Evolutionary conservation across 306 rosid genomes (phyloP), one percentile per base, ranked within the genome.

Genomic region (Argentina anserina): DNA sequence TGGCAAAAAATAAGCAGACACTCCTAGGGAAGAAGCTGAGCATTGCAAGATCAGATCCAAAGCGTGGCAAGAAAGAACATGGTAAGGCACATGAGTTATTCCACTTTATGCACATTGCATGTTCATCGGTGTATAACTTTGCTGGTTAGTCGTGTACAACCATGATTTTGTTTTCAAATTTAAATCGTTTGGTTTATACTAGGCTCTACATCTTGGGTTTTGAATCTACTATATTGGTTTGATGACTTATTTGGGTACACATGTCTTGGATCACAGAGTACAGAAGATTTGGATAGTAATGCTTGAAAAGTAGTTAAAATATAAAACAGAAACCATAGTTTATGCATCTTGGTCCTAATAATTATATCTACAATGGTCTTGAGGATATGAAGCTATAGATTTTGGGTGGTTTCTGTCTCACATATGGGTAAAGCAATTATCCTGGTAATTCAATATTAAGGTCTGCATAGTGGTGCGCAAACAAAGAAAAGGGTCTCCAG

Each of bases 11-110:
- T 76, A 89, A 49, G 79, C 82, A 84, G 69, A 69, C 12, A 62
- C 81, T 91, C 71, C 88, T 82, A 26, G 97, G 96, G 78, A 94
- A 87, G 87, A 91, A 74, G 83, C 40, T 94, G 59, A 88, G 95
- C 81, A 89, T 94, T 85, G 89, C 90, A 62, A 85, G 90, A 49
- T 91, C 97, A 41, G 75, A 86, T 43, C 99, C 99, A 74, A 91
- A 80, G 81, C 88, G 75, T 66, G 88, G 87, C 34, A 83, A 75
- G 80, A 78, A 81, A 76, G 86, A 85, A 69, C 74, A 83, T 66
- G 81, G 91, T 88, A 86, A 26, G 86, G 55, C 40, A 36, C 55
- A 41, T 79, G 69, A 42, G 69, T 56, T 65, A 29, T 39, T 71
- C 49, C 33, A 59, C 7, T 58, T 34, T 42, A 62, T 55, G 79